Evolutionary conservation across 2,329 filamentous ascomycete species (phyloP).

Genomic region (Sordariomycetes sp.): DNA sequence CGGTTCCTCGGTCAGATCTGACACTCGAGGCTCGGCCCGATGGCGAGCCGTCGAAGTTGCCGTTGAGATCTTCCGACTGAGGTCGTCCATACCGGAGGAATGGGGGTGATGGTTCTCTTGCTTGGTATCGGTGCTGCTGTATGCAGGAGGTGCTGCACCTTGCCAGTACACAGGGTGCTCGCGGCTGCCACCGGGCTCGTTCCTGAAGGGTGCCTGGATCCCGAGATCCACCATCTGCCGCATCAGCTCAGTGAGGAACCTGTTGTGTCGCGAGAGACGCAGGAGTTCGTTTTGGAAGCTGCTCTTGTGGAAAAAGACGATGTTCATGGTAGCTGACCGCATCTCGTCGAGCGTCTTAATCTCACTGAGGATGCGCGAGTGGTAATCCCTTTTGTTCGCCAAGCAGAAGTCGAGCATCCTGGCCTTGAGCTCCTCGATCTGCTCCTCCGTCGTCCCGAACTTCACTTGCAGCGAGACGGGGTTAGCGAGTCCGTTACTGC

Average conservation of each 20-base stretch:
- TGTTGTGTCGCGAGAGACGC: slow-evolving; percentile 81
- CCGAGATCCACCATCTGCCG: slow-evolving; percentile 69
- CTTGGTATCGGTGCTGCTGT: not conserved
- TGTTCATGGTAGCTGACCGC: slow-evolving; percentile 75
- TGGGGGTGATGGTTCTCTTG: not conserved
- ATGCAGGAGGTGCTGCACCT: slow-evolving; percentile 18
- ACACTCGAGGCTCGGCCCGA: slow-evolving; percentile 7
- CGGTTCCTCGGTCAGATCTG: slow-evolving; percentile 14
- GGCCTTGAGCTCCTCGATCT: slow-evolving; percentile 71
- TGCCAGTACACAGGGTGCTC: slow-evolving; percentile 51
- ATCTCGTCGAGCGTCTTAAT: slow-evolving; percentile 68
- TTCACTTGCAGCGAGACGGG: slow-evolving; percentile 73
- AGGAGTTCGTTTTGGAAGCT: slow-evolving; percentile 93
- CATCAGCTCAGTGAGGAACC: slow-evolving; percentile 88
- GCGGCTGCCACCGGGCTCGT: slow-evolving; percentile 53
- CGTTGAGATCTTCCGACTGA: not conserved
- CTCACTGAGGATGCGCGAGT: slow-evolving; percentile 76
- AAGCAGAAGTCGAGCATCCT: slow-evolving; percentile 74
- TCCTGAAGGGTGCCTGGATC: slow-evolving; percentile 60
- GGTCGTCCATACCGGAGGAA: not conserved
- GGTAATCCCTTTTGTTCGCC: slow-evolving; percentile 80
- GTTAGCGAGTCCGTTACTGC: slow-evolving; percentile 79
- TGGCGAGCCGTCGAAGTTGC: slow-evolving; percentile 1
- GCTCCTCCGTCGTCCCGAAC: slow-evolving; percentile 71
- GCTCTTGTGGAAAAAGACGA: slow-evolving; percentile 95